Percentiles rank a stretch among this genome's conserved stretches.
Conservation (phyloP, 2,329 filamentous ascomycete genomes). For the Pseudonectria foliicola region DNA sequence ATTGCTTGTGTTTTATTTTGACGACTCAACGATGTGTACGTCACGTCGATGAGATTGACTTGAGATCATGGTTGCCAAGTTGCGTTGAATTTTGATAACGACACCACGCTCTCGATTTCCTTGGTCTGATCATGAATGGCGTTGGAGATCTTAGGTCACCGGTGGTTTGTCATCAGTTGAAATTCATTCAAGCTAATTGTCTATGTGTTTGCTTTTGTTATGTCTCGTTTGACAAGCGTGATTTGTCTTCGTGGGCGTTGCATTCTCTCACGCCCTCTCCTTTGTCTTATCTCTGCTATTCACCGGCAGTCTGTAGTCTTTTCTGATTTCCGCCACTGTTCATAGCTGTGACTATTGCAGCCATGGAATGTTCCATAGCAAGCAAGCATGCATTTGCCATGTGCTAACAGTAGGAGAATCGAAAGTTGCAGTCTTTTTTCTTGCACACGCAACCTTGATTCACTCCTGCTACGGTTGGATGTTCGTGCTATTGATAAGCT, state of each 20-base stretch:
- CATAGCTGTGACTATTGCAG: too few species aligned
- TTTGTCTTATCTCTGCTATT: neutral
- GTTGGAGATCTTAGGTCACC: conserved; percentile 33
- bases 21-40: conserved; percentile 18
- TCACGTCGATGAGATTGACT: conserved; percentile 15
- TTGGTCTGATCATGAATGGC: conserved; percentile 35
- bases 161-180: conserved; percentile 32
- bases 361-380: too few species aligned
- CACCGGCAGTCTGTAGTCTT: too few species aligned
- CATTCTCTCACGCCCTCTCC: conserved; percentile 1
- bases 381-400: too few species aligned
- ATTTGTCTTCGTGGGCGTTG: conserved; percentile 13
- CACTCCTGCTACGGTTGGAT: too few species aligned
- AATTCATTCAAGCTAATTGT: conserved; percentile 27
- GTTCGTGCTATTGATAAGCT: too few species aligned
- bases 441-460: too few species aligned
- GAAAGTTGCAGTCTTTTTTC: too few species aligned
- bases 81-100: conserved; percentile 24
- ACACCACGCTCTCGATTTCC: conserved; percentile 25
- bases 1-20: conserved; percentile 18
- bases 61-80: conserved; percentile 22
- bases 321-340: too few species aligned
- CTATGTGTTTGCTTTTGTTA: conserved; percentile 19
- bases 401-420: too few species aligned
- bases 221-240: conserved; percentile 10